Evolutionary conservation across 78 protist species (phyloP).

Genomic region (Tieghemostelium lacteum): DNA sequence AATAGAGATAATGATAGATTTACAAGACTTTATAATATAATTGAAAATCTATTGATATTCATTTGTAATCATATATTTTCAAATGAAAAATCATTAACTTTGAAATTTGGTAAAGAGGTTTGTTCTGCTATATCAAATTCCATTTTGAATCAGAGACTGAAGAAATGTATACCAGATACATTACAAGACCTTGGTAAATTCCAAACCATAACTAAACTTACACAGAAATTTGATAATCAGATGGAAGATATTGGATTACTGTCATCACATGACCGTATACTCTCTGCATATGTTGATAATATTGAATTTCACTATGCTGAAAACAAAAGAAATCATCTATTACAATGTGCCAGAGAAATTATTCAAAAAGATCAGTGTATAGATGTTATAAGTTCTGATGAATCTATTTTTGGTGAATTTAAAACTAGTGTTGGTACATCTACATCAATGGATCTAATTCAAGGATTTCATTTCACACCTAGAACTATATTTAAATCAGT

Average conservation of each 20-base stretch:
- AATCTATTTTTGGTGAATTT: constrained; percentile 45
- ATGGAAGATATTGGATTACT: background rate
- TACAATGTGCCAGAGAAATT: constrained; percentile 30
- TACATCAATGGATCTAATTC: no score
- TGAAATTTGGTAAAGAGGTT: constrained; percentile 31
- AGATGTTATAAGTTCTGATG: constrained; percentile 18
- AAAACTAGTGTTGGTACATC: background rate
- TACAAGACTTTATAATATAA: no score
- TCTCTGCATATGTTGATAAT: constrained; percentile 9
- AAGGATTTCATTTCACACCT: constrained; percentile 31
- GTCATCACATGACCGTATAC: background rate
- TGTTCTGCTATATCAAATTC: constrained; percentile 3
- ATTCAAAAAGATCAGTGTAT: constrained; percentile 30
- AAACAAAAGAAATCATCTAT: constrained; percentile 29
- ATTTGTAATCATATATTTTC: constrained; percentile 40
- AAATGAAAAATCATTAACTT: background rate
- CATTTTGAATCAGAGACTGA: background rate
- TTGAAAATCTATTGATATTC: constrained; percentile 7
- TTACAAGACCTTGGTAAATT: background rate
- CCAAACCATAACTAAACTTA: background rate
- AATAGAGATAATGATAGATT: background rate
- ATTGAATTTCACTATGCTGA: constrained; percentile 63
- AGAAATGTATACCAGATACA: constrained; percentile 35
- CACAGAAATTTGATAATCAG: constrained; percentile 29
- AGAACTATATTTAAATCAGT: constrained; percentile 25